Percentiles rank a stretch among this genome's conserved stretches.
These are phyloP conservation scores for Panellus pusillus DNA, from an alignment of 768 basidiomycete genomes.

Conservation along the genomic window DNA sequence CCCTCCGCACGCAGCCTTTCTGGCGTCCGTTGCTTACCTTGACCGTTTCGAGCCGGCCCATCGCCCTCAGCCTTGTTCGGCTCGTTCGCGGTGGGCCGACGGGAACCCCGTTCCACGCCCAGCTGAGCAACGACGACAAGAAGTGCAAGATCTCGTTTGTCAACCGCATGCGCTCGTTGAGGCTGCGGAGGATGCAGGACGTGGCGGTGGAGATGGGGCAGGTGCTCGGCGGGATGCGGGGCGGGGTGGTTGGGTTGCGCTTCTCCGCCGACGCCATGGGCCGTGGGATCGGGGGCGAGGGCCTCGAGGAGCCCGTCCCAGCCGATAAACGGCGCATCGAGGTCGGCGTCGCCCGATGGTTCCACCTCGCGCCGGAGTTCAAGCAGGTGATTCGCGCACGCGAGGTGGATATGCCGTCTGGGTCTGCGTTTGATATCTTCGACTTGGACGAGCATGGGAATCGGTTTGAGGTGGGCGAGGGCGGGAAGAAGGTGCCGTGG, in stretches of 20 bases:
- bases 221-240: constrained; percentile 34
- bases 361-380: not conserved
- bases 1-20: constrained; percentile 31
- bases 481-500: constrained; percentile 6
- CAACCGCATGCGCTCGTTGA: constrained; percentile 34
- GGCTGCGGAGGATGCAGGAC: constrained; percentile 33
- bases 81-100: constrained; percentile 31
- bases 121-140: constrained; percentile 32
- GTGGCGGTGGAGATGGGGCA: constrained; percentile 30
- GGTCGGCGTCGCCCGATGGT: constrained; percentile 29
- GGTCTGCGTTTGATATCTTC: not conserved
- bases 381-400: not conserved
- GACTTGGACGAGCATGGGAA: constrained; percentile 8
- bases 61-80: constrained; percentile 35
- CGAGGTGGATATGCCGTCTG: not conserved
- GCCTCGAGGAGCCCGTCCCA: constrained; percentile 32
- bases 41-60: constrained; percentile 42
- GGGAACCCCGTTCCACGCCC: constrained; percentile 38
- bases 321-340: constrained; percentile 31
- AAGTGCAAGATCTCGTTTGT: constrained; percentile 32
- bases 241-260: constrained; percentile 39
- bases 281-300: constrained; percentile 38
- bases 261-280: constrained; percentile 31
- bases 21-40: constrained; percentile 42
- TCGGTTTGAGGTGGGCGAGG: not conserved